These are phyloP conservation scores for Withania somnifera DNA, from an alignment of 305 asterid genomes.

Conservation along the genomic window DNA sequence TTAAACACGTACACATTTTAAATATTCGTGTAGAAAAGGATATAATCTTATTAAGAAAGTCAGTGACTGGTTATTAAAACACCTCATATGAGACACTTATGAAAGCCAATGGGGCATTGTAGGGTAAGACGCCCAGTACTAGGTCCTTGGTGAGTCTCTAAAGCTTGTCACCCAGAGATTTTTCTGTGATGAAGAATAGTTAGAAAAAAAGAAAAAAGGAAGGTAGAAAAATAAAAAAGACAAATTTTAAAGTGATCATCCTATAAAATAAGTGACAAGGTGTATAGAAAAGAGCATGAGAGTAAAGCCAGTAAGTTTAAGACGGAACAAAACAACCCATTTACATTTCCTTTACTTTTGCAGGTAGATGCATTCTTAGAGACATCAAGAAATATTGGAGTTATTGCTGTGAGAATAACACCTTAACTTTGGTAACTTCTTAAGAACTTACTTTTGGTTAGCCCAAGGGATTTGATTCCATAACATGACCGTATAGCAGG, in stretches of 20 bases:
- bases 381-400: not conserved
- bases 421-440: not conserved
- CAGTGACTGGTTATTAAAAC: not conserved
- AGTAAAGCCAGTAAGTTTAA: not conserved
- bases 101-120: not conserved
- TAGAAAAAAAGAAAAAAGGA: not conserved
- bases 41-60: not conserved
- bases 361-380: not conserved
- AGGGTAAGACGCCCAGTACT: not conserved
- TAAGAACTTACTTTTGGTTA: not conserved
- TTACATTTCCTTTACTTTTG: not conserved
- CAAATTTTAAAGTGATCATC: not conserved
- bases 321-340: not conserved
- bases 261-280: not conserved
- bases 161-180: not conserved
- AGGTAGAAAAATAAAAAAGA: not conserved
- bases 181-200: not conserved
- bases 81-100: not conserved
- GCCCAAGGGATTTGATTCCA: not conserved
- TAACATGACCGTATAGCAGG: not conserved
- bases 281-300: not conserved
- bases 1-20: not conserved
- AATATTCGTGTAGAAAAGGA: not conserved
- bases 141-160: not conserved
- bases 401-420: not conserved